Evolutionary conservation across 2,329 filamentous ascomycete genomes (phyloP).

Genomic region (Sordariomycetes sp.): DNA sequence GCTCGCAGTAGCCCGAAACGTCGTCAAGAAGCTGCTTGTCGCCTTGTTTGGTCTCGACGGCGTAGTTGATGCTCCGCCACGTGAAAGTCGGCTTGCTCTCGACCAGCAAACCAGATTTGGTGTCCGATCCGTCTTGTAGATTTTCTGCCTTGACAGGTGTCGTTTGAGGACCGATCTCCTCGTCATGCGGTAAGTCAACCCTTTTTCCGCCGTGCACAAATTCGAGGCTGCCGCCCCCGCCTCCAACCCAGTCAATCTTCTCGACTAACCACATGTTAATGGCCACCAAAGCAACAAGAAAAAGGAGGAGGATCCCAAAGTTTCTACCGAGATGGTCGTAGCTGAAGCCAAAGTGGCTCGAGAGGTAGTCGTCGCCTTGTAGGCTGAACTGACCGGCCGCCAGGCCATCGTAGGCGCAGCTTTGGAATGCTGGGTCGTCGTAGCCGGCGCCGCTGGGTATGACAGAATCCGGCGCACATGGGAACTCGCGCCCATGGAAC

Average conservation of each 20-base stretch:
- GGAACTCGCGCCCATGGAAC: constrained; percentile 47
- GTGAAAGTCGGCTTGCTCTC: constrained; percentile 4
- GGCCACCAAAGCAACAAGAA: constrained; percentile 1
- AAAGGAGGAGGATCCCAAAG: constrained; percentile 5
- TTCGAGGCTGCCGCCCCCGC: not conserved
- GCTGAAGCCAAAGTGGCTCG: constrained; percentile 4
- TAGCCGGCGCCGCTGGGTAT: constrained; percentile 35
- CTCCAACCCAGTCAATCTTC: constrained; percentile 5
- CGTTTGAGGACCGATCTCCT: not conserved
- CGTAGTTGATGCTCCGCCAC: constrained; percentile 4
- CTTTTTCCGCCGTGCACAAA: not conserved
- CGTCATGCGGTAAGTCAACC: not conserved
- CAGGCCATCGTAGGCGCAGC: constrained; percentile 26
- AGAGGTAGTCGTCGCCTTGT: constrained; percentile 4
- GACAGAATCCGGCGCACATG: constrained; percentile 35
- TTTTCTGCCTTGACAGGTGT: not conserved
- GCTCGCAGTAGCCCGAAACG: constrained; percentile 4
- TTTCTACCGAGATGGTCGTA: constrained; percentile 3
- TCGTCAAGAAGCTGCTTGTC: constrained; percentile 3
- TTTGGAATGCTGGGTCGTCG: constrained; percentile 23
- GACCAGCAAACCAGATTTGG: constrained; percentile 2
- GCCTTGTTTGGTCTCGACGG: constrained; percentile 2
- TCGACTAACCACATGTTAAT: constrained; percentile 6
- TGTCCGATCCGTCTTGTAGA: not conserved
- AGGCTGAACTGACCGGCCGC: not conserved